These are phyloP conservation scores for Cyclocybe cylindracea DNA, from an alignment of 768 basidiomycete species.

Conservation along the genomic window DNA sequence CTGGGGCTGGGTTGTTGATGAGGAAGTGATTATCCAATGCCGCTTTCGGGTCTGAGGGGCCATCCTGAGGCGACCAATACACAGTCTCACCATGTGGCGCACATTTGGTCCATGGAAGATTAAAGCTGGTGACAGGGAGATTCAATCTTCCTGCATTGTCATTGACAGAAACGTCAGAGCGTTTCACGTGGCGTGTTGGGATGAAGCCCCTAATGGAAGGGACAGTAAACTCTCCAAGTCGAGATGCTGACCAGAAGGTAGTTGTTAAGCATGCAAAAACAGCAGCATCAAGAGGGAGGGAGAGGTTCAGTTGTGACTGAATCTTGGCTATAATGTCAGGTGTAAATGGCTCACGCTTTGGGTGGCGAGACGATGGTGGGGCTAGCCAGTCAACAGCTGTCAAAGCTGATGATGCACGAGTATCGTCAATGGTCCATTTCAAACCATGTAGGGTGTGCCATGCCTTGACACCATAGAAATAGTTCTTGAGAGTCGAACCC, in stretches of 20 bases:
- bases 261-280: conserved; percentile 27
- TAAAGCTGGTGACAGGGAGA: conserved; percentile 23
- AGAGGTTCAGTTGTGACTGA: conserved; percentile 12
- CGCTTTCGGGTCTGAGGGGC: conserved; percentile 14
- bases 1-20: conserved; percentile 21
- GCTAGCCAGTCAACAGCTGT: conserved; percentile 9
- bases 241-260: conserved; percentile 17
- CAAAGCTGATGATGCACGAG: too few species aligned
- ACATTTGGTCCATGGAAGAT: conserved; percentile 6
- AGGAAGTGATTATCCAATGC: conserved; percentile 22
- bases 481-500: too few species aligned
- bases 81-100: conserved; percentile 20
- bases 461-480: too few species aligned
- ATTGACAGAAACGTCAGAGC: conserved; percentile 13
- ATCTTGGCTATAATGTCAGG: conserved; percentile 5
- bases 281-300: conserved; percentile 21
- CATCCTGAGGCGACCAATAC: conserved; percentile 22
- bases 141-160: too few species aligned
- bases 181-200: conserved; percentile 8
- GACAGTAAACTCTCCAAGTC: conserved; percentile 25
- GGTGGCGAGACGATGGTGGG: conserved; percentile 11
- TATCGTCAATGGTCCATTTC: too few species aligned
- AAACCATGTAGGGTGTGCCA: too few species aligned
- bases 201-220: conserved; percentile 15
- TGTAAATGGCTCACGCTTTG: conserved; percentile 15